A percentile compares a stretch with the other conserved stretches of the same genome.
These are phyloP conservation scores for Citrullus colocynthis DNA, from an alignment of 306 rosid genomes.

Conservation along the genomic window DNA sequence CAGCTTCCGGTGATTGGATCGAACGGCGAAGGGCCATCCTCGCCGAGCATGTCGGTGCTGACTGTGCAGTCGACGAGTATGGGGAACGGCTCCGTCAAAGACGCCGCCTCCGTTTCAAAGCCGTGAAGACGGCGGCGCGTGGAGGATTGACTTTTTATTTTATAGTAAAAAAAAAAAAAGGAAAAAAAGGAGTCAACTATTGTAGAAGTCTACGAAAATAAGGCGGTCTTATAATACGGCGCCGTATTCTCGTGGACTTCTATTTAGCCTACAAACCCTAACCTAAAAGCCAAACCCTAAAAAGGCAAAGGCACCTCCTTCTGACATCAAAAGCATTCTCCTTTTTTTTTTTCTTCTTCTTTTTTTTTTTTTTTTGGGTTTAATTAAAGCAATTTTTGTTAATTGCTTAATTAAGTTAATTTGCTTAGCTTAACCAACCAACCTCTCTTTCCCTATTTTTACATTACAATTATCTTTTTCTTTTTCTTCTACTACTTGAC, in stretches of 20 bases:
- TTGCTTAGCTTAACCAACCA: slow-evolving; percentile 2
- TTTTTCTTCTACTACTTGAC: neutral
- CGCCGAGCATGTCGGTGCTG: slow-evolving; percentile 75
- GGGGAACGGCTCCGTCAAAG: slow-evolving; percentile 49
- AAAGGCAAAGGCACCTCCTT: neutral
- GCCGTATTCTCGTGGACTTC: slow-evolving; percentile 10
- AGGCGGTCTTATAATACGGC: neutral
- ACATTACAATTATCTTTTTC: neutral
- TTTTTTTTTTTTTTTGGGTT: neutral
- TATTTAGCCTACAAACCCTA: neutral
- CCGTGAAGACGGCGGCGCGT: slow-evolving; percentile 29
- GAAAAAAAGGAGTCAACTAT: neutral
- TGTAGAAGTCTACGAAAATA: slow-evolving; percentile 6
- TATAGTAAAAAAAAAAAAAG: neutral
- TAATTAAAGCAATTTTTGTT: neutral
- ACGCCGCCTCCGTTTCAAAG: slow-evolving; percentile 57
- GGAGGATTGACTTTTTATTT: neutral
- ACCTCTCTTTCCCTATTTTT: neutral
- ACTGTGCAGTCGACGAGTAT: slow-evolving; percentile 57
- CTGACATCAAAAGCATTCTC: slow-evolving; percentile 2
- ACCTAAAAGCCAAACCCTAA: neutral
- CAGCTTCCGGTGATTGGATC: slow-evolving; percentile 18
- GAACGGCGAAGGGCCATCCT: slow-evolving; percentile 65
- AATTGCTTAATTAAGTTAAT: neutral
- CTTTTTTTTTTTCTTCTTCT: neutral